Evolutionary conservation across 176 grass and related monocot genomes (phyloP).

Genomic region (Musa acuminata): DNA sequence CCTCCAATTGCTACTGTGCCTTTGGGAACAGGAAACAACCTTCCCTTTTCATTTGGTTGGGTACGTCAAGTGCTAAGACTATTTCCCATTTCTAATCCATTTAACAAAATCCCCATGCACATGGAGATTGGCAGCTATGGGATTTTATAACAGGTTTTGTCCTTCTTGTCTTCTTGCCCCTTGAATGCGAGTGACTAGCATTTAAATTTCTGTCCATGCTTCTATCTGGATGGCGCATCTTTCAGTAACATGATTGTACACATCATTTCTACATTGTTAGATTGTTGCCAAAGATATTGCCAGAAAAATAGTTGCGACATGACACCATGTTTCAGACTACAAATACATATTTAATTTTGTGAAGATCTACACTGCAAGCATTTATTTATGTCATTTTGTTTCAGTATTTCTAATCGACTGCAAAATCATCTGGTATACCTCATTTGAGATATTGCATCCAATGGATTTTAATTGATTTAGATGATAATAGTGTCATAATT

Average conservation of each 20-base stretch:
- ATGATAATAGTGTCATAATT: neutral
- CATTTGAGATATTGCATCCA: neutral
- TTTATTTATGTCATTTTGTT: neutral
- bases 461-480: neutral
- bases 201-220: neutral
- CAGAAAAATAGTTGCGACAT: neutral
- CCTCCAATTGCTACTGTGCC: constrained; percentile 82
- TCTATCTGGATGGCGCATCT: neutral
- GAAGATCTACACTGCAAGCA: neutral
- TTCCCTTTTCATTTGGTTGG: constrained; percentile 95
- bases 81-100: neutral
- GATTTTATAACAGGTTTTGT: neutral
- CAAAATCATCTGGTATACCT: neutral
- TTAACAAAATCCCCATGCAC: neutral
- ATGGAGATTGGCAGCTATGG: neutral
- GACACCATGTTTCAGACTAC: neutral
- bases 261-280: neutral
- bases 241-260: neutral
- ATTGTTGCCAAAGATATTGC: neutral
- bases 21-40: constrained; percentile 94
- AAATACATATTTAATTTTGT: neutral
- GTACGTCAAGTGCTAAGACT: constrained; percentile 22
- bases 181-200: neutral
- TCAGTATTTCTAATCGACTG: neutral
- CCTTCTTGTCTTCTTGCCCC: neutral